Evolutionary conservation across 352 stramenopile genomes (phyloP).

Genomic region (Chrysophaeum taylorii): DNA sequence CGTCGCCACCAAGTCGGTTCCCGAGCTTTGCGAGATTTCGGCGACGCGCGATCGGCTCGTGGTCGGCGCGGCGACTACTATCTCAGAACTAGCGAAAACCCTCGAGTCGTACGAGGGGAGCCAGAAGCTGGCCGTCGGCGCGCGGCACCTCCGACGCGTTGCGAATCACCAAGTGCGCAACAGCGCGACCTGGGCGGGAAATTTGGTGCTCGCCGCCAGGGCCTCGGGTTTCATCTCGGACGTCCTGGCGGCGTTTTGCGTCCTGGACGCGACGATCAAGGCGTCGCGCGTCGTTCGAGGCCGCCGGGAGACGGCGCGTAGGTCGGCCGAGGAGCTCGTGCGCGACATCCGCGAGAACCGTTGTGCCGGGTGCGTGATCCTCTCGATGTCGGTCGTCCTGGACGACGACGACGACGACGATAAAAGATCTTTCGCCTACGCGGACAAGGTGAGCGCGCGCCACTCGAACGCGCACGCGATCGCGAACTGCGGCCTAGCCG

Average conservation of each 20-base stretch:
- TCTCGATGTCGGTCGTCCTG: not conserved
- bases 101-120: not conserved
- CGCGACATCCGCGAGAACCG: not conserved
- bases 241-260: constrained; percentile 35
- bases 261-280: constrained; percentile 34
- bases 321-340: not conserved
- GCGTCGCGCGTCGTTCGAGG: too few relatives aligned
- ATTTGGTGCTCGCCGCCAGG: constrained; percentile 37
- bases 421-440: constrained; percentile 18
- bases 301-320: too few relatives aligned
- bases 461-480: constrained; percentile 47
- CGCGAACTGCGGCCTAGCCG: constrained; percentile 44
- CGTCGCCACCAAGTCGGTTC: not conserved
- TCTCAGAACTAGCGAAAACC: constrained; percentile 1
- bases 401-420: not conserved
- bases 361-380: not conserved
- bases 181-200: constrained; percentile 37
- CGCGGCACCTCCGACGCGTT: constrained; percentile 37
- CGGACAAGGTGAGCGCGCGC: constrained; percentile 47
- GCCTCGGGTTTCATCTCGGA: constrained; percentile 48
- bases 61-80: not conserved
- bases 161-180: constrained; percentile 55
- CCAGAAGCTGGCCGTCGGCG: not conserved
- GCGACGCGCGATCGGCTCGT: not conserved
- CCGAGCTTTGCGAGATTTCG: not conserved